phyloP scores from a whole-genome alignment of 768 basidiomycete genomes.

The Tricholoma flavovirens region DNA sequence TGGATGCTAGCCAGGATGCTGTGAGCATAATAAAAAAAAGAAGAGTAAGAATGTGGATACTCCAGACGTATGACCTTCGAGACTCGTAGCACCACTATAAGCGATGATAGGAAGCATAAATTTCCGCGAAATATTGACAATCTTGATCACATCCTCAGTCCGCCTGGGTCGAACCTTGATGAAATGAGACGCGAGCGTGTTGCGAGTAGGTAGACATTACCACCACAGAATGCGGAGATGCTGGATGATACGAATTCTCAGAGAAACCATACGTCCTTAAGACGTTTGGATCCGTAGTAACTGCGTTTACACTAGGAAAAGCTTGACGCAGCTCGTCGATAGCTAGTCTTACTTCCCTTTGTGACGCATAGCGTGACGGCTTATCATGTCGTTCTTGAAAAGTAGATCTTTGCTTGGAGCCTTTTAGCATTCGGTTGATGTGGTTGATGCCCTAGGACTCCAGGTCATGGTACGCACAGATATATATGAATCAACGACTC shows the following conservation, averaged over 20 bases:
- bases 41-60: slow-evolving; percentile 31
- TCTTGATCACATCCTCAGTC: slow-evolving; percentile 78
- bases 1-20: slow-evolving; percentile 27
- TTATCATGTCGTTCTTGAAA: neutral
- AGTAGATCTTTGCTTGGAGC: neutral
- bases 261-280: slow-evolving; percentile 59
- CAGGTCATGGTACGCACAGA: slow-evolving; percentile 17
- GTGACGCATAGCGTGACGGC: slow-evolving; percentile 36
- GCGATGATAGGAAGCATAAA: slow-evolving; percentile 73
- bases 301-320: slow-evolving; percentile 41
- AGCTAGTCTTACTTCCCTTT: slow-evolving; percentile 40
- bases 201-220: slow-evolving; percentile 20
- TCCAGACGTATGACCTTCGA: slow-evolving; percentile 83
- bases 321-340: slow-evolving; percentile 45
- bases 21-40: neutral
- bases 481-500: slow-evolving; percentile 21
- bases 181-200: slow-evolving; percentile 8
- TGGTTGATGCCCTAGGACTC: neutral
- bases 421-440: neutral
- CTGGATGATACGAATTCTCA: slow-evolving; percentile 62
- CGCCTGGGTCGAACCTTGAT: slow-evolving; percentile 49
- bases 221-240: slow-evolving; percentile 49
- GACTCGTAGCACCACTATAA: slow-evolving; percentile 79
- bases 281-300: slow-evolving; percentile 46
- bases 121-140: slow-evolving; percentile 71